A percentile compares a stretch with the other conserved stretches of the same genome.
phyloP scores from a whole-genome alignment of 139 green algal genomes.

The Coccomyxa sp. region DNA sequence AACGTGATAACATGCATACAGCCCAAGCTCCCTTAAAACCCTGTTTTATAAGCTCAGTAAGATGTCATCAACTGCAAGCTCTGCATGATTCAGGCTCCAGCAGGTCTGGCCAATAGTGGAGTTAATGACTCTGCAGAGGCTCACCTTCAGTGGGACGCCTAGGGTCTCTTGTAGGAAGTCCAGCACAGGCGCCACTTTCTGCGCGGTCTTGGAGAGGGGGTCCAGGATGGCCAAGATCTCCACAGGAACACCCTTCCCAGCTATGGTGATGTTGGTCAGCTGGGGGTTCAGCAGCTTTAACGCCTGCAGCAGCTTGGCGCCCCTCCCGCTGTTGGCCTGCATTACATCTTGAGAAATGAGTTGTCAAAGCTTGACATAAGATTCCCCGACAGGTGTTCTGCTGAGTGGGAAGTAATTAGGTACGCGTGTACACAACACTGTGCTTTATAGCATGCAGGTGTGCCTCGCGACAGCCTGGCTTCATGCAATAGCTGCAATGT shows the following conservation, averaged over 20 bases:
- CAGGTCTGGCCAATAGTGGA: neutral
- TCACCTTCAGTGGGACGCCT: conserved; percentile 18
- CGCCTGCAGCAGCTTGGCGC: neutral
- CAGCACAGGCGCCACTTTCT: conserved; percentile 44
- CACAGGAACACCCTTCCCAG: neutral
- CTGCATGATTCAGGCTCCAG: neutral
- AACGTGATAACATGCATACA: no score
- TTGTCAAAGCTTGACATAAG: no score
- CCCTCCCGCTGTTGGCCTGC: no score
- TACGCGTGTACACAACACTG: no score
- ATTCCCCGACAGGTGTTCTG: no score
- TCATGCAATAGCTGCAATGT: no score
- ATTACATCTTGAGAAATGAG: no score
- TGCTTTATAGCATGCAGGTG: no score
- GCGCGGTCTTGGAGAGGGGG: conserved; percentile 50
- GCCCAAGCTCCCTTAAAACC: neutral
- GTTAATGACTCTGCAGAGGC: conserved; percentile 8
- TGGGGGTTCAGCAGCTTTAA: neutral
- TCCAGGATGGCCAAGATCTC: conserved; percentile 62
- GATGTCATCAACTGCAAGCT: neutral
- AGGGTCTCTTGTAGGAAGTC: conserved; percentile 31
- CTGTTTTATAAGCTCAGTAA: neutral
- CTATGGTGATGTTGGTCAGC: neutral
- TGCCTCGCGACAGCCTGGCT: no score
- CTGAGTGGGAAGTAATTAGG: no score